Conservation (phyloP, 1,284 basidiomycete genomes). For the Rhodotorula sp. region DNA sequence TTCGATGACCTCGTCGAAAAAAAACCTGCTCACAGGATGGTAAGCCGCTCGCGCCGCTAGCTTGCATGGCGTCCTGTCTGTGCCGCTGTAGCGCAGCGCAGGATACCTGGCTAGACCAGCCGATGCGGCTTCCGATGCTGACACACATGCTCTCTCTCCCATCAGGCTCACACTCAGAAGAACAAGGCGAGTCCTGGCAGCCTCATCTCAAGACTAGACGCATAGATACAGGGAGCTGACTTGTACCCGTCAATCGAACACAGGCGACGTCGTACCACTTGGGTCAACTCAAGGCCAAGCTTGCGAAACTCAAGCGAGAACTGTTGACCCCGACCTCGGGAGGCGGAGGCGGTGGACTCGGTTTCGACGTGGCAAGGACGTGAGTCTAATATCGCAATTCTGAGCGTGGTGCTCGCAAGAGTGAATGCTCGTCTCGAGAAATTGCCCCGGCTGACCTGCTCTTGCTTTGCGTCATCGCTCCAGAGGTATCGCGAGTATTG, state of each 20-base stretch:
- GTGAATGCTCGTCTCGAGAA: background rate
- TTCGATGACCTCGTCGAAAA: background rate
- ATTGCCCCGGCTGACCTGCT: background rate
- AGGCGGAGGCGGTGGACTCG: constrained; percentile 80
- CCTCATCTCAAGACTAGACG: background rate
- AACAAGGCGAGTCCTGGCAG: constrained; percentile 65
- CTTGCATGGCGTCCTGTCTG: too few species aligned
- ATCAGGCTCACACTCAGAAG: constrained; percentile 71
- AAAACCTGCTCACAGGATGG: constrained; percentile 7
- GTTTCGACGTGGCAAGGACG: constrained; percentile 48
- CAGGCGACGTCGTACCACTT: constrained; percentile 48
- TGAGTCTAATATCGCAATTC: too few species aligned
- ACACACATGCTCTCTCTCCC: background rate
- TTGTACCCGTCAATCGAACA: too few species aligned
- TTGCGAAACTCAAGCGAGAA: constrained; percentile 93
- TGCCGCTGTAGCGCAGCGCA: background rate
- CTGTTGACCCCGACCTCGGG: constrained; percentile 76
- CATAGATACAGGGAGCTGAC: background rate
- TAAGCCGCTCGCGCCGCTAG: background rate
- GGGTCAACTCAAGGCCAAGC: constrained; percentile 93
- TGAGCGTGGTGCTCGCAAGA: too few species aligned
- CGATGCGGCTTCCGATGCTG: background rate
- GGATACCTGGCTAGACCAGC: background rate
- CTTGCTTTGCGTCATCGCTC: background rate
- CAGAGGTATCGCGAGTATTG: constrained; percentile 85